Evolutionary conservation across 176 grass and related monocot species (phyloP).

Genomic region (bread wheat (Triticum aestivum)): DNA sequence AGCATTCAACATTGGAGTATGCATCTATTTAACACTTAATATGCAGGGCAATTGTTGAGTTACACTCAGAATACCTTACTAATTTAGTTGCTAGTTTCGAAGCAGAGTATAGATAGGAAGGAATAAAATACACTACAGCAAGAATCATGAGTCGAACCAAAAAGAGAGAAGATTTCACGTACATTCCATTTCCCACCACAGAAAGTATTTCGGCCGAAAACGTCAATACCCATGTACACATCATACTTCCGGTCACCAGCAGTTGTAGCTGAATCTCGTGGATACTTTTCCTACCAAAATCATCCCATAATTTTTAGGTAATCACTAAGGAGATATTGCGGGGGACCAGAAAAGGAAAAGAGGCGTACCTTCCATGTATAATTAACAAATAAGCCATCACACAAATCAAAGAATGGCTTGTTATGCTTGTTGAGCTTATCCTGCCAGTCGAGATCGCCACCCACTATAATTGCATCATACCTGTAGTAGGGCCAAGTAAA

Average conservation of each 20-base stretch:
- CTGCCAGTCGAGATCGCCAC: slow-evolving; percentile 74
- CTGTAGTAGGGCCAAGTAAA: slow-evolving; percentile 36
- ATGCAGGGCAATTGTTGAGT: neutral
- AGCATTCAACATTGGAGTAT: neutral
- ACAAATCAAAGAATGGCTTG: slow-evolving; percentile 90
- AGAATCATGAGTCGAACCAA: neutral
- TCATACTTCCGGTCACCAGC: slow-evolving; percentile 79
- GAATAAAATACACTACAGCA: neutral
- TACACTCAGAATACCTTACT: neutral
- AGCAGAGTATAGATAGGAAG: neutral
- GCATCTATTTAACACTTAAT: neutral
- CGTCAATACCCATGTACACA: slow-evolving; percentile 99
- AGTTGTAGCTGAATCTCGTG: slow-evolving; percentile 55
- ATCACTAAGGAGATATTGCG: neutral
- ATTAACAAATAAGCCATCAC: slow-evolving; percentile 87
- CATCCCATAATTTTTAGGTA: neutral
- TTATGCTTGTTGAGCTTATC: slow-evolving; percentile 72
- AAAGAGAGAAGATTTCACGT: slow-evolving; percentile 30
- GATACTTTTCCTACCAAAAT: slow-evolving; percentile 53
- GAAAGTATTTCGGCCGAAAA: slow-evolving; percentile 84
- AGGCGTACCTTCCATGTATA: slow-evolving; percentile 74
- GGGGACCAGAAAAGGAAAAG: neutral
- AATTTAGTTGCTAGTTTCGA: slow-evolving; percentile 1
- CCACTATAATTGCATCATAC: slow-evolving; percentile 78
- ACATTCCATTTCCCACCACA: slow-evolving; percentile 94